A percentile compares a stretch with the other conserved stretches of the same genome.
Conservation (phyloP, 164 flowering plant species). For the Echeveria elegans region DNA sequence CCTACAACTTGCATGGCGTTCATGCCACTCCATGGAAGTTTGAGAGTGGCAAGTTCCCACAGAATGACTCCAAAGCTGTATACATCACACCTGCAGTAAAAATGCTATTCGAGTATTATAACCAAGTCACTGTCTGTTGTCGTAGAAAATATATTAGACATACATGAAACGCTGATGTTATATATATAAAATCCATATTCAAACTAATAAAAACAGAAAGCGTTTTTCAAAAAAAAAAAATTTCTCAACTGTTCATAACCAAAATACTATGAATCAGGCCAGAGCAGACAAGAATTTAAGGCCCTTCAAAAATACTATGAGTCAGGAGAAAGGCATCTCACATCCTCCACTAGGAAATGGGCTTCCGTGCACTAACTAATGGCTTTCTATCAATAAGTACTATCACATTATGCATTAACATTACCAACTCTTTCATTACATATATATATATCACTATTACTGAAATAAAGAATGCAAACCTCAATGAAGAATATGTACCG, state of each 20-base stretch:
- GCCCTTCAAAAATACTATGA: too few species aligned
- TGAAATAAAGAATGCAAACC: not conserved
- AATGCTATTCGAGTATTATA: slow-evolving; percentile 2
- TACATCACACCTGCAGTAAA: slow-evolving; percentile 77
- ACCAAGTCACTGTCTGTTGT: too few species aligned
- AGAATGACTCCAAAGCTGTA: slow-evolving; percentile 95
- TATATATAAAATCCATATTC: too few species aligned
- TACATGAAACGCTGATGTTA: too few species aligned
- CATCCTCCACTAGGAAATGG: too few species aligned
- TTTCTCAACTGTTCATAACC: too few species aligned
- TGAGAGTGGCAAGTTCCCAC: slow-evolving; percentile 96
- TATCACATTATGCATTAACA: not conserved
- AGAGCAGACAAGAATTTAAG: too few species aligned
- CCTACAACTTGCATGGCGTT: slow-evolving; percentile 99
- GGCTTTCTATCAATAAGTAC: not conserved
- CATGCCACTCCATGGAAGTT: slow-evolving; percentile 99
- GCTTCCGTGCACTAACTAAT: not conserved
- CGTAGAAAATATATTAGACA: too few species aligned
- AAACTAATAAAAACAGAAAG: too few species aligned
- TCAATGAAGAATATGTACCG: not conserved
- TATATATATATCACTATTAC: not conserved
- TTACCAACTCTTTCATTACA: not conserved
- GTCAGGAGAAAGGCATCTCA: too few species aligned
- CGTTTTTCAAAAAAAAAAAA: too few species aligned
- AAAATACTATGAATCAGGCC: too few species aligned